Conservation (phyloP, 1,284 basidiomycete species). For the Papiliotrema nemorosa region DNA sequence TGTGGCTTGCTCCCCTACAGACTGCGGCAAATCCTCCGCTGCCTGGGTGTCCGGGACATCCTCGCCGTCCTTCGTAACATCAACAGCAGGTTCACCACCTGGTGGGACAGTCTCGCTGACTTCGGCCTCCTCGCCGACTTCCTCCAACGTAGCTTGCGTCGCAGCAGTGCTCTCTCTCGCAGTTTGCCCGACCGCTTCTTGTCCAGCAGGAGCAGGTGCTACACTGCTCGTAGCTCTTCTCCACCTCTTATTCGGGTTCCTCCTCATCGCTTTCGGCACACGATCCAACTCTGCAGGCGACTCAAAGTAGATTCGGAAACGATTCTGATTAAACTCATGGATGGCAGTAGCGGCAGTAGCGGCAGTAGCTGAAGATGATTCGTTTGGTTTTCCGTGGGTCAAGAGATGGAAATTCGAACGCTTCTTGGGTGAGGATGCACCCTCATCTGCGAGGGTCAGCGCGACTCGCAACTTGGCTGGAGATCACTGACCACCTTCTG, state of each 20-base stretch:
- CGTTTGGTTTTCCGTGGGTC: slow-evolving; percentile 40
- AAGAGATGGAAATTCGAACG: slow-evolving; percentile 24
- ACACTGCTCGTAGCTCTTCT: slow-evolving; percentile 54
- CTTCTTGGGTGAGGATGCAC: slow-evolving; percentile 13
- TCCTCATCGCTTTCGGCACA: slow-evolving; percentile 34
- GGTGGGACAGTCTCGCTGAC: no score
- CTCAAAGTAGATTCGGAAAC: slow-evolving; percentile 51
- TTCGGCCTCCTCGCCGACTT: slow-evolving; percentile 2
- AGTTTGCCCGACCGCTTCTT: slow-evolving; percentile 1
- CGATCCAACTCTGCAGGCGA: slow-evolving; percentile 49
- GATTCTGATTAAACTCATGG: slow-evolving; percentile 42
- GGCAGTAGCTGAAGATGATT: slow-evolving; percentile 11
- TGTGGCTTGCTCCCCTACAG: no score
- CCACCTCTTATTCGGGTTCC: slow-evolving; percentile 59
- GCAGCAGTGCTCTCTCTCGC: slow-evolving; percentile 42
- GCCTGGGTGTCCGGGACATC: slow-evolving; percentile 4
- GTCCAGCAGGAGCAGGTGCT: slow-evolving; percentile 31
- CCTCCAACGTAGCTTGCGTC: not conserved
- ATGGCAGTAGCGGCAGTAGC: slow-evolving; percentile 10
- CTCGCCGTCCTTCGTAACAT: slow-evolving; percentile 8
- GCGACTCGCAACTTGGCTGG: not conserved
- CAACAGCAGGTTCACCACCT: no score
- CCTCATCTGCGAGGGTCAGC: slow-evolving; percentile 7
- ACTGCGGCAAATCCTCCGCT: slow-evolving; percentile 3
- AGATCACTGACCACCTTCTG: slow-evolving; percentile 23